Base-by-base conservation (phyloP, 1,284 basidiomycete genomes). In the Marasmius tenuissimus region DNA sequence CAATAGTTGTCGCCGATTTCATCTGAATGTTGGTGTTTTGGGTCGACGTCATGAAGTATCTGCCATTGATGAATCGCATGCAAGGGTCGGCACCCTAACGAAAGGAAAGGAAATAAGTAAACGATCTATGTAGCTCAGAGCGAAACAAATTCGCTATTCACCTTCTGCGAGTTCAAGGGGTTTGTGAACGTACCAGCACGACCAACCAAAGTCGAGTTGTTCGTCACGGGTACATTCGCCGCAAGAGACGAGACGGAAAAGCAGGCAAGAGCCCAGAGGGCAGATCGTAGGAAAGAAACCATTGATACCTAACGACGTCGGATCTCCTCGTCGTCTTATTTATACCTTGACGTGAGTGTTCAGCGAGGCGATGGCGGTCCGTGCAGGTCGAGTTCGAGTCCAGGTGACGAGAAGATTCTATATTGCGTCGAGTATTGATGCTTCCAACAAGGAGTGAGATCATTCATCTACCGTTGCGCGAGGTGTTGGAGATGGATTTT, bases 31-130 rank as follows among this genome's bases (percentile, higher is more conserved):
- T 62, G 33, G 60, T 61, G 34, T 61, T 61, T 20, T 64, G 63
- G 4, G 66, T 68, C 4, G 65, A 60, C 16, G 61, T 66, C 42
- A 68, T 42, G 60, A 62, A 68, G 57, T 67, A 68, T 47, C 59
- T 63, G 9, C 71, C 71, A 50, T 71, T 65, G n/a, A 66, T 60
- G 60, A 65, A 69, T 7, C 69, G 68, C 70, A 73, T 70, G 65
- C 67, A 72, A 0, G 71, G 72, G 54, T 73, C 72, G 11, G 66
- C 65, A 12, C 66, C 66, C 54, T 61, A 4, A 5, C 10, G 27
- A 49, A 27, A 18, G 35, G 51, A 27, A 10, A 56, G 16, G 40
- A 20, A 22, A 22, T 33, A 16, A 34, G 35, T 40, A 20, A 14
- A 34, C 20, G 0, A 12, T 18, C n/a, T 16, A 11, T 4, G n/a